These are phyloP conservation scores for Flammula alnicola DNA, from an alignment of 1,284 basidiomycete species.

Conservation along the genomic window DNA sequence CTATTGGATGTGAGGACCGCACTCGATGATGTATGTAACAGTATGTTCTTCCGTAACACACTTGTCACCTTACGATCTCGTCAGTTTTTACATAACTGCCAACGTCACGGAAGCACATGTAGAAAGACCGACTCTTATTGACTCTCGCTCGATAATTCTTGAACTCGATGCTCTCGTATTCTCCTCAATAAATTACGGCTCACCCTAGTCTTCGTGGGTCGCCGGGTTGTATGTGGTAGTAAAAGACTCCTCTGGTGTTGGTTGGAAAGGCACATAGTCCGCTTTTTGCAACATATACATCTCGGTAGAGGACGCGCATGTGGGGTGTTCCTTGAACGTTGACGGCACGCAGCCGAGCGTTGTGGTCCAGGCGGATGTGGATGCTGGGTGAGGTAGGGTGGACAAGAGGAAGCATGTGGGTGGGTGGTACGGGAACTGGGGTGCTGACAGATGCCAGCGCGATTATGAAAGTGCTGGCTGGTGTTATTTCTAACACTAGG, in stretches of 20 bases:
- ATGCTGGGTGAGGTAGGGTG: too few relatives aligned
- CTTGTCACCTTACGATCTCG: neutral
- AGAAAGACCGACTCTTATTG: slow-evolving; percentile 5
- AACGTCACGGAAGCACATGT: neutral
- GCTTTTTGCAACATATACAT: too few relatives aligned
- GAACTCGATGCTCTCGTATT: slow-evolving; percentile 23
- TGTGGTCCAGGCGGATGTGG: too few relatives aligned
- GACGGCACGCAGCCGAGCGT: too few relatives aligned
- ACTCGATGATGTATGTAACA: slow-evolving; percentile 24
- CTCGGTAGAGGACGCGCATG: too few relatives aligned
- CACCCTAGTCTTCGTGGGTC: neutral
- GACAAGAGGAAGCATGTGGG: too few relatives aligned
- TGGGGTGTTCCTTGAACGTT: too few relatives aligned
- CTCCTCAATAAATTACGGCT: slow-evolving; percentile 1
- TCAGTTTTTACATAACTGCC: slow-evolving; percentile 17
- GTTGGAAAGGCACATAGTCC: too few relatives aligned
- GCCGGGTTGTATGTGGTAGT: too few relatives aligned
- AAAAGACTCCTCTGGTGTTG: too few relatives aligned
- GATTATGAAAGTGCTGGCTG: slow-evolving; percentile 3
- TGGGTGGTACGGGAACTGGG: too few relatives aligned
- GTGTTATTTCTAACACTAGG: too few relatives aligned
- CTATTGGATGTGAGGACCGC: slow-evolving; percentile 16
- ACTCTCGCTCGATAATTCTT: slow-evolving; percentile 26
- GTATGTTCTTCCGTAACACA: slow-evolving; percentile 13
- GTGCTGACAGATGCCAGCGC: slow-evolving; percentile 19